Evolutionary conservation across 116 monocot genomes (phyloP).

Genomic region (Trichopus zeylanicus): DNA sequence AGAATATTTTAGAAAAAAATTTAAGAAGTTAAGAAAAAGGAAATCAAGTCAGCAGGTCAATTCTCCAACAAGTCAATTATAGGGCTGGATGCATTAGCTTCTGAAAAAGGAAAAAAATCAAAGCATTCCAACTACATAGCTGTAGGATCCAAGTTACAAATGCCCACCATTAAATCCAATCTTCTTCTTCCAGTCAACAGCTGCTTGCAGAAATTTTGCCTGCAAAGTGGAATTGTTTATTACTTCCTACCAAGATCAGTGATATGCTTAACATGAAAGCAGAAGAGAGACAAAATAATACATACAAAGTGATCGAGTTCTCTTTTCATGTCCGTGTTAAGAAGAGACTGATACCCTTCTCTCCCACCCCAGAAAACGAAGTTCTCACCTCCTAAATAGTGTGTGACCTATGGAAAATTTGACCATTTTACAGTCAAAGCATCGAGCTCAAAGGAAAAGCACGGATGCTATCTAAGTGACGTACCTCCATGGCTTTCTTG

Average conservation of each 20-base stretch:
- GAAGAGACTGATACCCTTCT: conserved; percentile 92
- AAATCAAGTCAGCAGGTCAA: too few species aligned
- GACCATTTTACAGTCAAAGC: background rate
- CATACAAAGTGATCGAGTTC: conserved; percentile 90
- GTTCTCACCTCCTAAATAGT: conserved; percentile 95
- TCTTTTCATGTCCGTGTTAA: conserved; percentile 97
- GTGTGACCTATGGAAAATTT: conserved; percentile 50
- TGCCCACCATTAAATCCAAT: conserved; percentile 84
- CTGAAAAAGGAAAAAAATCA: too few species aligned
- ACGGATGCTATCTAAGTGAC: background rate
- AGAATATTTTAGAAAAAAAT: too few species aligned
- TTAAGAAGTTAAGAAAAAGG: too few species aligned
- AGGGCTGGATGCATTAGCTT: too few species aligned
- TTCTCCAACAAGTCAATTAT: too few species aligned
- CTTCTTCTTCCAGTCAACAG: conserved; percentile 89
- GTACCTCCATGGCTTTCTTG: conserved; percentile 96
- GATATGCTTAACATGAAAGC: background rate
- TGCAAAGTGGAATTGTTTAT: too few species aligned
- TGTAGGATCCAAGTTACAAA: too few species aligned
- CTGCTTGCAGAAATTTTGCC: conserved; percentile 86
- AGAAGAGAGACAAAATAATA: background rate
- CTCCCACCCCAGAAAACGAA: conserved; percentile 98
- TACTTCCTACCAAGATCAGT: too few species aligned
- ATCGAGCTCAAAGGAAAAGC: background rate
- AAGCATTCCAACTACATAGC: too few species aligned